Evolutionary conservation across 1,284 basidiomycete species (phyloP), one percentile per base, ranked within the genome.

Genomic region (Rugosomyces carneus): DNA sequence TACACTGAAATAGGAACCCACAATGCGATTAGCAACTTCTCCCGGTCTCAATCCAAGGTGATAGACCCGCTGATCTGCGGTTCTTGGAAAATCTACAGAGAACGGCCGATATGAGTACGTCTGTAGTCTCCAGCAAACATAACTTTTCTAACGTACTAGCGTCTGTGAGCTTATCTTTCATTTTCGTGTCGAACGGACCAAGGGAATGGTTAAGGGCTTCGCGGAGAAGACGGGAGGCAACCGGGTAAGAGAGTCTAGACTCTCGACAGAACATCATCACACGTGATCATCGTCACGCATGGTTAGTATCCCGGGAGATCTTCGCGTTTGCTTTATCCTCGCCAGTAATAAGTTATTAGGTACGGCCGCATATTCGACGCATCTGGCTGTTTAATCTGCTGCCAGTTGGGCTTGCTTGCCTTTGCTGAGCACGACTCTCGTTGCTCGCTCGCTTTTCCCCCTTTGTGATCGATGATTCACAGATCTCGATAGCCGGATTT

Each of bases 11-110:
- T 18, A 35, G 13, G 20, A 32, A 60, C 77, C 60, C 60, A 86
- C 85, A 56, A 91, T 85, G 39, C 86, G 78, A 64, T 90, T 91
- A 39, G 89, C 85, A 18, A 91, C 81, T 60, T 89, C 83, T 16
- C 86, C 87, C 34, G 75, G 69, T 42, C 78, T 73, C 50, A 89
- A 62, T 35, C 84, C 85, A n/a, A 89, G 74, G 64, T 89, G 85
- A 61, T 89, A 89, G 42, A 87, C 83, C 49, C 83, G 79, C 42
- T 75, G 73, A 60, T 84, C 81, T 36, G 70, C 70, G 38, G 84
- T 84, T 47, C 78, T 75, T 47, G 85, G 86, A 58, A 88, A 86
- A 66, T 89, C 85, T 89, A 37, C 53, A 41, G 42, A 31, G n/a
- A n/a, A n/a, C n/a, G n/a, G n/a, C n/a, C n/a, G n/a, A n/a, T n/a